These are phyloP conservation scores for Kazachstania bromeliacearum DNA, from an alignment of 805 yeast species.

Conservation along the genomic window DNA sequence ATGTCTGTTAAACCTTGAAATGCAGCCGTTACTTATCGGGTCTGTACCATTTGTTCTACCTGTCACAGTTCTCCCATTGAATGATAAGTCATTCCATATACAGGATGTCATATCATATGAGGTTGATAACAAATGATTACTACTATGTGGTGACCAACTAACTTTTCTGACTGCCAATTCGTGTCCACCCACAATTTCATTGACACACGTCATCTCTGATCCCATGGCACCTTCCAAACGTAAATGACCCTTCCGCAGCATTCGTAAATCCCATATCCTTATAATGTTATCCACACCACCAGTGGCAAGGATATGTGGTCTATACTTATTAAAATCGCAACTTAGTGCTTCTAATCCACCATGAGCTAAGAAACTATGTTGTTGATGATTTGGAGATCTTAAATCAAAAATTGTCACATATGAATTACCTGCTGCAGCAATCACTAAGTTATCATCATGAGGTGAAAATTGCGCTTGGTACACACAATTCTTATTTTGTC, in stretches of 20 bases:
- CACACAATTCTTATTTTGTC: conserved; percentile 47
- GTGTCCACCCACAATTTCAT: conserved; percentile 69
- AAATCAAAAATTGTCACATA: conserved; percentile 75
- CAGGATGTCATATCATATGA: conserved; percentile 91
- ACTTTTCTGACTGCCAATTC: conserved; percentile 80
- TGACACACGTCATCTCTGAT: conserved; percentile 38
- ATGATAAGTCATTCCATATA: conserved; percentile 72
- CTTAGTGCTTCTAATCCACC: conserved; percentile 71
- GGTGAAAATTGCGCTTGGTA: conserved; percentile 79
- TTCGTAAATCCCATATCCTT: conserved; percentile 81
- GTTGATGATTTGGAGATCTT: conserved; percentile 46
- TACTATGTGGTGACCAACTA: conserved; percentile 82
- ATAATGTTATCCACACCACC: conserved; percentile 87
- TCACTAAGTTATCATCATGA: conserved; percentile 60
- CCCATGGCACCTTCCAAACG: background rate
- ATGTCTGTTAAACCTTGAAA: conserved; percentile 56
- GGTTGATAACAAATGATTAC: conserved; percentile 59
- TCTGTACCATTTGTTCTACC: conserved; percentile 37
- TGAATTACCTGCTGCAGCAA: conserved; percentile 66
- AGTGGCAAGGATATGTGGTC: conserved; percentile 68
- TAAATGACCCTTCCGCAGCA: conserved; percentile 24
- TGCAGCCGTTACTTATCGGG: conserved; percentile 37
- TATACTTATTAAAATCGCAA: conserved; percentile 87
- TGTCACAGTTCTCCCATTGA: conserved; percentile 41
- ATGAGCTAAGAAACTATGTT: conserved; percentile 57